Evolutionary conservation across 2,329 filamentous ascomycete species (phyloP), one percentile per base, ranked within the genome.

Genomic region (Colletotrichum liaoningense): DNA sequence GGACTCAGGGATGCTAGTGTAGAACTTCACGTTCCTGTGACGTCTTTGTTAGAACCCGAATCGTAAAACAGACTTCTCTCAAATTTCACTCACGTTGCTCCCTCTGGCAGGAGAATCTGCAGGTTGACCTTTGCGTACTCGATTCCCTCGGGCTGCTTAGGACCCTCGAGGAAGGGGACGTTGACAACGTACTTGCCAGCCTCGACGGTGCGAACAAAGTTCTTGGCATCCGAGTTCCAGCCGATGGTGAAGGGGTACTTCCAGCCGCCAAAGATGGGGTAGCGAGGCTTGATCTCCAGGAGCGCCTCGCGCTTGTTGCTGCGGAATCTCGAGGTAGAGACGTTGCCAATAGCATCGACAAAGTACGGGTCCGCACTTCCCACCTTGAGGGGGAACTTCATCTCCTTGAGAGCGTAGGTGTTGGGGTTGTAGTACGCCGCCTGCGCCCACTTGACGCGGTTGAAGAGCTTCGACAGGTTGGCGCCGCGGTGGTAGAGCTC

Each of bases 201-300:
- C 30, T 88, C 88, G 58, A 87, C 85, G 55, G 89, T 87, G 78
- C 94, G 92, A 76, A 99, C 82, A 81, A 94, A 97, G 70, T 90
- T 90, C 79, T 91, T 91, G 33, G 97, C 88, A 77, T 97, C 91
- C 65, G 94, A 92, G 85, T 98, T 97, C 97, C 97, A 99, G 77
- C 97, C 97, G 70, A 98, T 92, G 72, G 93, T 94, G 87, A 98
- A 99, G 76, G 94, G 97, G 84, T 98, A 98, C 84, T 97, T 98
- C 97, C 97, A 99, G 74, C 94, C 95, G 73, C 97, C 97, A 79
- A 98, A 99, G 28, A 99, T 83, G n/a, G 97, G 97, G 83, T 97
- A 99, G 65, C 97, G 91, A 24, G 97, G 97, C 87, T 95, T 97
- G 75, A 98, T 88, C 83, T 98, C 95, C 33, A 99, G 89, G 55